Conservation (phyloP, 768 basidiomycete species). For the Plicaturopsis crispa region DNA sequence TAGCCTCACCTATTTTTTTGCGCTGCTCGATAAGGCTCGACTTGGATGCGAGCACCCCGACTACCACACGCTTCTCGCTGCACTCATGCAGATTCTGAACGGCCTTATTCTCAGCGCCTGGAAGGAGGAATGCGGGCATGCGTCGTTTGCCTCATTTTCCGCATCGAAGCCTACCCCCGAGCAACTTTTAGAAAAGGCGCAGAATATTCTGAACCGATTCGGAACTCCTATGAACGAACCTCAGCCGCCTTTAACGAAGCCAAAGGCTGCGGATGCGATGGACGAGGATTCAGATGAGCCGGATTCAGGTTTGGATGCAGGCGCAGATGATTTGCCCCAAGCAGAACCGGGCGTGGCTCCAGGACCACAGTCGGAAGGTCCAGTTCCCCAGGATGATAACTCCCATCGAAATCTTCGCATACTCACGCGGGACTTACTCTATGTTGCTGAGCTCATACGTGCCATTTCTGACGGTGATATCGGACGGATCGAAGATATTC, state of each 20-base stretch:
- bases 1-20: conserved; percentile 10
- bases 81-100: conserved; percentile 8
- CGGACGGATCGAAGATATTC: conserved; percentile 14
- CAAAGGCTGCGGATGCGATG: background rate
- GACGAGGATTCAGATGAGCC: too few relatives aligned
- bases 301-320: background rate
- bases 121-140: conserved; percentile 9
- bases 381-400: background rate
- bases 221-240: conserved; percentile 2
- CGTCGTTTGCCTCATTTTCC: conserved; percentile 6
- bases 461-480: conserved; percentile 13
- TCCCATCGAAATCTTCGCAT: conserved; percentile 9
- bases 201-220: conserved; percentile 8
- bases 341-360: background rate
- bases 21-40: conserved; percentile 8
- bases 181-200: conserved; percentile 6
- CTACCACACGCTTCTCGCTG: conserved; percentile 12
- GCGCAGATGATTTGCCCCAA: background rate
- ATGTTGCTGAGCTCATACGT: conserved; percentile 5
- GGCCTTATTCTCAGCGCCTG: conserved; percentile 13
- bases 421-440: conserved; percentile 11
- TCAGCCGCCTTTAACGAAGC: too few relatives aligned
- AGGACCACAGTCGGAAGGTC: background rate
- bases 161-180: conserved; percentile 13
- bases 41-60: conserved; percentile 13